Conservation (phyloP, 306 rosid species). For the Hylodesmum podocarpum region DNA sequence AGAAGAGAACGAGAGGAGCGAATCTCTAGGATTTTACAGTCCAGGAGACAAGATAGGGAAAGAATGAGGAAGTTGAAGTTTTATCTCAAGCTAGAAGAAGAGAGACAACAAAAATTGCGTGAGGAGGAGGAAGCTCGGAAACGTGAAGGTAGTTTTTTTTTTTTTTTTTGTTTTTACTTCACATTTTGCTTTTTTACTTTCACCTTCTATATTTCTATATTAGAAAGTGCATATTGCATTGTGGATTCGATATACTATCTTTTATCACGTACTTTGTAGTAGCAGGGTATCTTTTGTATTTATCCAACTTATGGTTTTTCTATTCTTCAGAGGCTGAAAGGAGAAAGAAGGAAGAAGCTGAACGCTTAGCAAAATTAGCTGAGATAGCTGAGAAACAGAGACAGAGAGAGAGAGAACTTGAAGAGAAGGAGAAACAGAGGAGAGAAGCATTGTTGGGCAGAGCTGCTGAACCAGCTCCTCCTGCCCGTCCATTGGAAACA, state of each 20-base stretch:
- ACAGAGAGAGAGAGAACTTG: conserved; percentile 76
- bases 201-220: background rate
- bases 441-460: conserved; percentile 59
- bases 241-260: background rate
- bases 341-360: conserved; percentile 70
- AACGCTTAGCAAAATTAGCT: conserved; percentile 65
- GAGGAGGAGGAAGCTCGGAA: conserved; percentile 87
- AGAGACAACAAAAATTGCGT: conserved; percentile 55
- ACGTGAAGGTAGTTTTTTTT: conserved; percentile 62
- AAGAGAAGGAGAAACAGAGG: conserved; percentile 71
- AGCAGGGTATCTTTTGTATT: background rate
- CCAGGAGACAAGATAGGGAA: conserved; percentile 75
- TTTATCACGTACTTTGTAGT: background rate
- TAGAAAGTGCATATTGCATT: background rate
- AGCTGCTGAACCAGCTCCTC: conserved; percentile 45
- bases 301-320: background rate
- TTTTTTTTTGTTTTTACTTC: background rate
- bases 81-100: conserved; percentile 78
- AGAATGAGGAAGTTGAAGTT: conserved; percentile 70
- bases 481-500: conserved; percentile 46
- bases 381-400: conserved; percentile 82
- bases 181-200: background rate
- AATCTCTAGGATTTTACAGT: conserved; percentile 55
- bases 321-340: conserved; percentile 76
- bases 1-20: conserved; percentile 74